Evolutionary conservation across 2,329 filamentous ascomycete species (phyloP), one percentile per base, ranked within the genome.

Genomic region (Pseudocercospora musae): DNA sequence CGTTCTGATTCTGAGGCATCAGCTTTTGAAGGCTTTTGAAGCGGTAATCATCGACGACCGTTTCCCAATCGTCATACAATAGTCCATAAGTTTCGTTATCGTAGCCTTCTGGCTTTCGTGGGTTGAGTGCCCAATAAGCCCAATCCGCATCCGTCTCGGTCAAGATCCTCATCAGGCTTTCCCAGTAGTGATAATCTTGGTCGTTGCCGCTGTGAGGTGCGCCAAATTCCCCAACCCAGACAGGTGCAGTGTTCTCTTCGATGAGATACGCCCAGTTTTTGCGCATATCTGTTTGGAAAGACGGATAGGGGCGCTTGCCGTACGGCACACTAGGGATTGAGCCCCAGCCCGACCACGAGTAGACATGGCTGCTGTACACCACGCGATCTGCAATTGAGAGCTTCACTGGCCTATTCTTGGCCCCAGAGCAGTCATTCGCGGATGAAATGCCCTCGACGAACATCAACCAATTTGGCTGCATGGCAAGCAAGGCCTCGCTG

Each of bases 121-220:
- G 85, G 75, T 89, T 89, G 67, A 89, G 72, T 15, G 87, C 87
- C 88, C 87, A 90, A 74, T 89, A 90, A 6, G 84, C 87, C 77
- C 62, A 72, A 53, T 73, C 72, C 7, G 67, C 72, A 61, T 74
- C 72, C 1, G 87, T 88, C 68, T 89, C 87, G 69, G 81, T 81
- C 61, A 89, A 78, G 72, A 82, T 88, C 27, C 78, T 79, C 77
- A 88, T 77, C 73, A 89, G 73, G 72, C 89, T 85, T 48, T 77
- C 75, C 87, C 87, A 89, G 76, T 89, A 90, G 69, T 87, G 86
- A 59, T 78, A 78, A 66, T 88, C 85, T 7, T 85, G 85, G 8
- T 80, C 75, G 33, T 79, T 80, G 0, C 85, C 85, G 5, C 73
- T 64, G 54, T 78, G 76, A 18, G 86, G 84, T 25, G 84, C 84